A percentile compares a stretch with the other conserved stretches of the same genome.
Evolutionary conservation across 805 yeast genomes (phyloP).

Genomic region (Schwanniomyces yamadae): DNA sequence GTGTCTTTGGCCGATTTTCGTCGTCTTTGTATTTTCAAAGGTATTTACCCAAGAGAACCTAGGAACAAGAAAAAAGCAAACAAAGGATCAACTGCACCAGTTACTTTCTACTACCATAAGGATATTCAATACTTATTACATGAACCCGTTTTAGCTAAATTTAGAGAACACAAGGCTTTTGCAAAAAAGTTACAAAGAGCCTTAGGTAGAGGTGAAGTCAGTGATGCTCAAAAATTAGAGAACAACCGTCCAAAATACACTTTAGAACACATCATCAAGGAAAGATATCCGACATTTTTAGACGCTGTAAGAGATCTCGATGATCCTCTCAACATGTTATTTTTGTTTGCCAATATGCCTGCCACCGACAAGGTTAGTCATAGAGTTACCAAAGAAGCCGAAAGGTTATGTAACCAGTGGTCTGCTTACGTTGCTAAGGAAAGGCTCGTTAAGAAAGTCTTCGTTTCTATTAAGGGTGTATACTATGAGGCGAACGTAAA

Average conservation of each 20-base stretch:
- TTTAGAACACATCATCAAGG: constrained; percentile 87
- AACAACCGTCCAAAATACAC: constrained; percentile 78
- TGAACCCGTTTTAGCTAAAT: constrained; percentile 88
- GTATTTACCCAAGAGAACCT: constrained; percentile 96
- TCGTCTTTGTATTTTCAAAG: constrained; percentile 95
- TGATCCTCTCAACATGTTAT: constrained; percentile 93
- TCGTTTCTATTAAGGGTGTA: constrained; percentile 95
- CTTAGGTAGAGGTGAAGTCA: constrained; percentile 86
- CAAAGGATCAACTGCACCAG: constrained; percentile 96
- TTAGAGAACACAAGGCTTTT: constrained; percentile 94
- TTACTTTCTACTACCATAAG: constrained; percentile 88
- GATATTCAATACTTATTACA: constrained; percentile 94
- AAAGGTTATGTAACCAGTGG: constrained; percentile 89
- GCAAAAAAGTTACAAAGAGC: constrained; percentile 88
- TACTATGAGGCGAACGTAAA: constrained; percentile 86
- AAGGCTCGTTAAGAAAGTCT: constrained; percentile 77
- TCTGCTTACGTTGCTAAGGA: constrained; percentile 88
- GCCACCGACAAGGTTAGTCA: constrained; percentile 82
- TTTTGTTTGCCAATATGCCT: constrained; percentile 91
- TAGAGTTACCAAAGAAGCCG: constrained; percentile 84
- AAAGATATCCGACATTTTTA: constrained; percentile 89
- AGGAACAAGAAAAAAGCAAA: constrained; percentile 94
- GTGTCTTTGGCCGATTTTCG: constrained; percentile 95
- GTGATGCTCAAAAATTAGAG: constrained; percentile 84
- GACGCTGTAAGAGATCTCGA: constrained; percentile 93